These are phyloP conservation scores for Comarum palustre DNA, from an alignment of 306 rosid genomes.

Conservation along the genomic window DNA sequence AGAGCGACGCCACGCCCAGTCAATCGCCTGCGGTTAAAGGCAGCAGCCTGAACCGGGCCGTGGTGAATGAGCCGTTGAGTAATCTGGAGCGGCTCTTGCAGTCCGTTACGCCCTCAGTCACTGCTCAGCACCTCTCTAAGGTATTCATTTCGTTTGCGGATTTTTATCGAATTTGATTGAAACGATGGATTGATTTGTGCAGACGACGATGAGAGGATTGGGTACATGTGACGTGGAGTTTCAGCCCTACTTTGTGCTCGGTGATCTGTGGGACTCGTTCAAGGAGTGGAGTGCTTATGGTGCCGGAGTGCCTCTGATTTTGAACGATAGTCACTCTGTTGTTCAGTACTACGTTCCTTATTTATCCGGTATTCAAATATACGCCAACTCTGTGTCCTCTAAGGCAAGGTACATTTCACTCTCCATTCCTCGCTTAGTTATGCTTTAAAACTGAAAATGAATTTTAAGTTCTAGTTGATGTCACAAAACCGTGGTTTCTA, in stretches of 20 bases:
- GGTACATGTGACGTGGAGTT: constrained; percentile 43
- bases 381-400: constrained; percentile 40
- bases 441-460: not conserved
- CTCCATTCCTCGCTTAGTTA: not conserved
- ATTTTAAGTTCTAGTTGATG: not conserved
- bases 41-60: constrained; percentile 13
- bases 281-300: constrained; percentile 96
- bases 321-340: constrained; percentile 64
- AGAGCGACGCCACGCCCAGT: constrained; percentile 45
- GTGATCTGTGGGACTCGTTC: constrained; percentile 87
- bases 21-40: constrained; percentile 22
- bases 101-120: constrained; percentile 67
- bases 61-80: constrained; percentile 36
- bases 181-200: constrained; percentile 29
- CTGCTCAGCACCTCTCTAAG: constrained; percentile 59
- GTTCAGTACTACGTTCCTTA: constrained; percentile 84
- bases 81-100: constrained; percentile 68
- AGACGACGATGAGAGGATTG: constrained; percentile 54
- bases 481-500: not conserved
- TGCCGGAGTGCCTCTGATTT: constrained; percentile 83
- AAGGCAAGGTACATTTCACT: constrained; percentile 49
- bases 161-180: not conserved
- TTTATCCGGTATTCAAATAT: constrained; percentile 85
- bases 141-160: constrained; percentile 27
- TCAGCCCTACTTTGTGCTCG: constrained; percentile 74